These are phyloP conservation scores for Elaeagnus macrophylla DNA, from an alignment of 306 rosid genomes.

Conservation along the genomic window DNA sequence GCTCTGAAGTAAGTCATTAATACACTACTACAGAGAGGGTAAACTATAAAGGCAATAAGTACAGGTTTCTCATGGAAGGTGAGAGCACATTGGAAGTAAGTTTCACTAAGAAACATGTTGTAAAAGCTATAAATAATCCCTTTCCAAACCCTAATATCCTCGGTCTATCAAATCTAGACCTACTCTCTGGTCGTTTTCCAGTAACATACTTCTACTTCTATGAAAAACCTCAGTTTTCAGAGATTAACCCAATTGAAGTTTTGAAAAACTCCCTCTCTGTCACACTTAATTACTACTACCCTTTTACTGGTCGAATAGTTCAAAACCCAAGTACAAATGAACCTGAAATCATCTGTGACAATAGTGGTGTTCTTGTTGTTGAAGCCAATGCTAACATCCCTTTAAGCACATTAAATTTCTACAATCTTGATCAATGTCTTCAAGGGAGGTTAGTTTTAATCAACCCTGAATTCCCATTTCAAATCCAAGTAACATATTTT, in stretches of 20 bases:
- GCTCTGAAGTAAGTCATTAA: too few species aligned
- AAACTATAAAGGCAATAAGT: too few species aligned
- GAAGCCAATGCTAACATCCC: conserved; percentile 48
- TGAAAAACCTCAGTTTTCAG: conserved; percentile 18
- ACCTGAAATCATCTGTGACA: conserved; percentile 71
- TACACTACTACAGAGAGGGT: too few species aligned
- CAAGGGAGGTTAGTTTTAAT: conserved; percentile 41
- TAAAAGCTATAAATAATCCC: conserved; percentile 40
- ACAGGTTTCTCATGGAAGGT: conserved; percentile 18
- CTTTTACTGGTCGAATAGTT: conserved; percentile 64
- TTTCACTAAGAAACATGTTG: conserved; percentile 33
- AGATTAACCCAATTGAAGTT: conserved; percentile 21
- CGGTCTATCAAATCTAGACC: conserved; percentile 68
- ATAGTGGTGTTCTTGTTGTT: conserved; percentile 52
- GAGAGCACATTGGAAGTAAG: conserved; percentile 31
- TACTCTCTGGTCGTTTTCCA: conserved; percentile 88
- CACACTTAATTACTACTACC: conserved; percentile 37
- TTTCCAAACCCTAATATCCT: conserved; percentile 27
- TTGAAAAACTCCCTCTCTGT: conserved; percentile 52
- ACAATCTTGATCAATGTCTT: conserved; percentile 49
- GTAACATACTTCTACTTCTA: conserved; percentile 77
- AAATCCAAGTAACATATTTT: conserved; percentile 59
- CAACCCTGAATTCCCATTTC: conserved; percentile 39
- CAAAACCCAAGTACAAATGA: conserved; percentile 44
- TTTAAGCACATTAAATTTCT: conserved; percentile 37